These are phyloP conservation scores for Acacia crassicarpa DNA, from an alignment of 306 rosid species.

Conservation along the genomic window DNA sequence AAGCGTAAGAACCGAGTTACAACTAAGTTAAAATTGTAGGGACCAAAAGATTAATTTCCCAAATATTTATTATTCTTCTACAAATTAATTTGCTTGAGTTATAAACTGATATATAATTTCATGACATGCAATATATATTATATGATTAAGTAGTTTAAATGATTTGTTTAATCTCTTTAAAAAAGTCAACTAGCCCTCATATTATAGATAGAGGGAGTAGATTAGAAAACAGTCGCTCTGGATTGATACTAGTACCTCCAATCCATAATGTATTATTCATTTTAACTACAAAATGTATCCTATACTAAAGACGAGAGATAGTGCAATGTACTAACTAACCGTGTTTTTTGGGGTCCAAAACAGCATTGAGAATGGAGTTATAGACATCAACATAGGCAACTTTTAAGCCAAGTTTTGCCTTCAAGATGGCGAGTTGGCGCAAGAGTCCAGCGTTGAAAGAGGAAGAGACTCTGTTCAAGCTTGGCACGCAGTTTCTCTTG, in stretches of 20 bases:
- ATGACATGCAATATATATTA: too few relatives aligned
- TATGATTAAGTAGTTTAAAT: too few relatives aligned
- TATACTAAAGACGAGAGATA: not conserved
- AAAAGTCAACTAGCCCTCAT: not conserved
- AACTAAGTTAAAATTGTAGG: too few relatives aligned
- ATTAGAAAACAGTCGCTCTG: not conserved
- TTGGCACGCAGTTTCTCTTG: conserved; percentile 36
- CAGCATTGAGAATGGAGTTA: conserved; percentile 41
- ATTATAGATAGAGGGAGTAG: accelerated
- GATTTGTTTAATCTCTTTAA: too few relatives aligned
- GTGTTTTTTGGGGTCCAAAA: conserved; percentile 42
- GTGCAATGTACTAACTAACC: conserved; percentile 40
- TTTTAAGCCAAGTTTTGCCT: conserved; percentile 36
- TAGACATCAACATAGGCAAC: conserved; percentile 51
- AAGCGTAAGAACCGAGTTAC: too few relatives aligned
- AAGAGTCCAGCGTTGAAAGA: conserved; percentile 55
- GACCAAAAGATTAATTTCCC: too few relatives aligned
- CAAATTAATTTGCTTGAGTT: too few relatives aligned
- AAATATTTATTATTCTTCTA: too few relatives aligned
- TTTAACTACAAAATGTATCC: too few relatives aligned
- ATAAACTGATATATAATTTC: too few relatives aligned
- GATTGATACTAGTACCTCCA: not conserved
- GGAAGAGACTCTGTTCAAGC: conserved; percentile 44
- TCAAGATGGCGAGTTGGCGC: conserved; percentile 35
- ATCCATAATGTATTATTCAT: too few relatives aligned